Conservation (phyloP, 129 eudicot species). For the Lactuca sativa region DNA sequence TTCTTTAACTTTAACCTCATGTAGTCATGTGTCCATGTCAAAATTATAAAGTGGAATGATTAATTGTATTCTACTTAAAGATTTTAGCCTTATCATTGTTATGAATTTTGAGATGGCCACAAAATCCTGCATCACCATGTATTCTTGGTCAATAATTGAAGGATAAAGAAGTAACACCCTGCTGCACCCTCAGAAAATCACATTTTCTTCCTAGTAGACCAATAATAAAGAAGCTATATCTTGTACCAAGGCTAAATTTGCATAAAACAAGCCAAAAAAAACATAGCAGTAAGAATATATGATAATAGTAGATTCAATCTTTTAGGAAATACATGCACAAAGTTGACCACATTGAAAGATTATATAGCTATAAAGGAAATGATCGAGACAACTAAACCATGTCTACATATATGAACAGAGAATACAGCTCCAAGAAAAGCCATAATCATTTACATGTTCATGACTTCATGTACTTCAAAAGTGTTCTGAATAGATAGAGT, state of each 20-base stretch:
- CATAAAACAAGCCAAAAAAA: background rate
- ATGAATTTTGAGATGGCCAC: slow-evolving; percentile 3
- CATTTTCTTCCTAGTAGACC: no score
- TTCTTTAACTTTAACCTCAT: no score
- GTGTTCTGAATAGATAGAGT: background rate
- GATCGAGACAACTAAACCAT: background rate
- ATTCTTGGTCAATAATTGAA: background rate
- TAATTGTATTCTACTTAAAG: background rate
- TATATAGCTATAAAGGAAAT: background rate
- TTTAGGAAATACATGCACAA: background rate
- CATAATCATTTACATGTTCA: background rate
- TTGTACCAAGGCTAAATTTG: background rate
- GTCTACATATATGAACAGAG: background rate
- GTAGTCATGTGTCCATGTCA: no score
- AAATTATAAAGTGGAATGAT: no score
- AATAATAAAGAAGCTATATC: background rate
- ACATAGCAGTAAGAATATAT: background rate
- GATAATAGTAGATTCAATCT: background rate
- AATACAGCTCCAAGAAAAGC: background rate
- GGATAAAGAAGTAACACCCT: background rate
- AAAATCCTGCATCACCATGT: background rate
- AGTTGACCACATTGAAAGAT: background rate
- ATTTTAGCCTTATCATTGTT: slow-evolving; percentile 7
- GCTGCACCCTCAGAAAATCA: background rate
- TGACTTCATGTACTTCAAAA: background rate